Conservation (phyloP, 2,329 filamentous ascomycete species). For the Cladosporium oxysporum region DNA sequence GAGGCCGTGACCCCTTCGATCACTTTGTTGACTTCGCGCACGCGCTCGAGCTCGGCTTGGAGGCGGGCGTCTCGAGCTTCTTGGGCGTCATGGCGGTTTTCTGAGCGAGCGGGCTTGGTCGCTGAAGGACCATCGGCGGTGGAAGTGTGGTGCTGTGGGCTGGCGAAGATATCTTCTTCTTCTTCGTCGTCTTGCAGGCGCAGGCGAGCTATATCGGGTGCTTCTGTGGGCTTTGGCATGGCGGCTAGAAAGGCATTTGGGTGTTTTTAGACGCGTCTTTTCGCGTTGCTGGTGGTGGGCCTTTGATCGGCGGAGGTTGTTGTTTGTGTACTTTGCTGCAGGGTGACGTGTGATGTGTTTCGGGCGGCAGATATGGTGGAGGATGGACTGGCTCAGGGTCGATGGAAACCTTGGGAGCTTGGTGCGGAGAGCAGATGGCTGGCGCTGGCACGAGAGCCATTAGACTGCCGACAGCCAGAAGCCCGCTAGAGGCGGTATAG, state of each 20-base stretch:
- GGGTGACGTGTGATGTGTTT: conserved; percentile 26
- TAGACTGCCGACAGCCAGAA: neutral
- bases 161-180: conserved; percentile 59
- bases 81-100: conserved; percentile 54
- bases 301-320: conserved; percentile 23
- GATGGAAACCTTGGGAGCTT: neutral
- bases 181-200: conserved; percentile 57
- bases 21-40: conserved; percentile 82
- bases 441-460: neutral
- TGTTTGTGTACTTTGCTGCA: conserved; percentile 26
- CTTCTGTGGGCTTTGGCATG: conserved; percentile 34
- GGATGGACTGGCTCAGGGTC: conserved; percentile 18
- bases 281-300: conserved; percentile 21
- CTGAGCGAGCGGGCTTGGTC: conserved; percentile 34
- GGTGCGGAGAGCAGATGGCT: conserved; percentile 9
- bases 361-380: neutral
- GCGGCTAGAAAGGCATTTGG: neutral
- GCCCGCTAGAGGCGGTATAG: neutral
- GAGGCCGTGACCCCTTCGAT: conserved; percentile 77
- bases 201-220: conserved; percentile 34
- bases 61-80: conserved; percentile 73
- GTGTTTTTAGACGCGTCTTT: conserved; percentile 25
- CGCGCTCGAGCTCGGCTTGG: conserved; percentile 75
- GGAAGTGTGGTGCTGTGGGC: conserved; percentile 48
- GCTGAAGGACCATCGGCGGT: conserved; percentile 42